These are phyloP conservation scores for Penicillium psychrofluorescens DNA, from an alignment of 495 filamentous ascomycete species.

Conservation along the genomic window DNA sequence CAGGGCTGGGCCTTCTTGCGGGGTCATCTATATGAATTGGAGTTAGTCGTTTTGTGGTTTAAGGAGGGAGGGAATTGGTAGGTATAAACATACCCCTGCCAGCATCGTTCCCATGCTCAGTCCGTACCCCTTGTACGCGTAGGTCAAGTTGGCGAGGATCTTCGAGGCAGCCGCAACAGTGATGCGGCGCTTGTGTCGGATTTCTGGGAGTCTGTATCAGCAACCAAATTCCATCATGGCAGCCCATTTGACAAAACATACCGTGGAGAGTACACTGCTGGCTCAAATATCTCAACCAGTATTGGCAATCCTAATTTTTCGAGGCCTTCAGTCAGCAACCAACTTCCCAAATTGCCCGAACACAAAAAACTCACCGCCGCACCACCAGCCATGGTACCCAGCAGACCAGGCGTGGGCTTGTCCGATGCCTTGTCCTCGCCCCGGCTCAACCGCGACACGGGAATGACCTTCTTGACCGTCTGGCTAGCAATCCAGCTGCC, in stretches of 20 bases:
- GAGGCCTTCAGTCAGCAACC: conserved; percentile 7
- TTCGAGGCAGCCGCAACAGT: conserved; percentile 95
- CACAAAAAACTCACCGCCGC: conserved; percentile 59
- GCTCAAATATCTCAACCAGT: conserved; percentile 96
- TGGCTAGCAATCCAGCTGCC: conserved; percentile 99
- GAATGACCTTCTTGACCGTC: conserved; percentile 98
- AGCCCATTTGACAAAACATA: conserved; percentile 9
- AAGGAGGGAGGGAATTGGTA: not conserved
- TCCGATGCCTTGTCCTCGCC: conserved; percentile 51
- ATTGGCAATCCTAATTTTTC: conserved; percentile 78
- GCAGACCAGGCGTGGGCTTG: conserved; percentile 69
- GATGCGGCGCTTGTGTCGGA: conserved; percentile 97
- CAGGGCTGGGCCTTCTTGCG: conserved; percentile 90
- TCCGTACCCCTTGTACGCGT: conserved; percentile 96
- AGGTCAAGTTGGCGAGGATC: conserved; percentile 96
- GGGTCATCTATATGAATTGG: conserved; percentile 46
- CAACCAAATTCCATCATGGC: not conserved
- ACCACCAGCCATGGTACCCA: conserved; percentile 98
- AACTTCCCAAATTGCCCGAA: not conserved
- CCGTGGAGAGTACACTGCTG: conserved; percentile 98
- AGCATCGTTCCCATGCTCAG: conserved; percentile 99
- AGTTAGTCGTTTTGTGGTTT: not conserved
- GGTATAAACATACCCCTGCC: conserved; percentile 61
- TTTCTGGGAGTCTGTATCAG: conserved; percentile 39
- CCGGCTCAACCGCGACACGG: conserved; percentile 41